phyloP scores from a whole-genome alignment of 2,329 filamentous ascomycete species.

The Proliferodiscus dingleyae region DNA sequence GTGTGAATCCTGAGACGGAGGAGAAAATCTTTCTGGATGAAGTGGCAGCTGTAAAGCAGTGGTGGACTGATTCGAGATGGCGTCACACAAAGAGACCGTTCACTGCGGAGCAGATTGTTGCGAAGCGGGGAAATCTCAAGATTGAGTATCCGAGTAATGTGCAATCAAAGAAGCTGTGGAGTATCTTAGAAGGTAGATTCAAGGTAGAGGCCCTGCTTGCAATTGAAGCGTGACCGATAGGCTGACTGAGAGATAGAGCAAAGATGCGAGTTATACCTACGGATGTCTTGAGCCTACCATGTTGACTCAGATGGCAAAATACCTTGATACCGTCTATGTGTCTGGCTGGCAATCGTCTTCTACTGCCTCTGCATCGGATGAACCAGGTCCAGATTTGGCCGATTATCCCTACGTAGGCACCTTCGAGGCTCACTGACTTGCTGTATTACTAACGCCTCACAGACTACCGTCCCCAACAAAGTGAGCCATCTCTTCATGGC shows the following conservation, averaged over 20 bases:
- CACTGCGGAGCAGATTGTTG: slow-evolving; percentile 93
- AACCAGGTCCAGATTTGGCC: slow-evolving; percentile 94
- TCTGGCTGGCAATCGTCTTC: slow-evolving; percentile 99
- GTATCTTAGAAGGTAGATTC: slow-evolving; percentile 81
- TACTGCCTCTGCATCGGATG: slow-evolving; percentile 88
- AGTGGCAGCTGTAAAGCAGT: slow-evolving; percentile 82
- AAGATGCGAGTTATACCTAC: slow-evolving; percentile 88
- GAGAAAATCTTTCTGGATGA: slow-evolving; percentile 61
- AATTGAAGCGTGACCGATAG: no score
- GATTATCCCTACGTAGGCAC: slow-evolving; percentile 83
- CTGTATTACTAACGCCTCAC: slow-evolving; percentile 3
- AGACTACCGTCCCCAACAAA: slow-evolving; percentile 98
- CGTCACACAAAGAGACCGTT: slow-evolving; percentile 87
- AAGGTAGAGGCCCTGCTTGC: slow-evolving; percentile 52
- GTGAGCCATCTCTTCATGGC: slow-evolving; percentile 97
- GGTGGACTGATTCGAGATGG: slow-evolving; percentile 94
- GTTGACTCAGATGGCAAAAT: slow-evolving; percentile 99
- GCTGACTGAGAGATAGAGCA: slow-evolving; percentile 48
- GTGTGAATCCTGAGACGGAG: slow-evolving; percentile 52
- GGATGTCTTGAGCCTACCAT: slow-evolving; percentile 97
- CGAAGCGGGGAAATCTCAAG: slow-evolving; percentile 86
- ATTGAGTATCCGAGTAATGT: slow-evolving; percentile 88
- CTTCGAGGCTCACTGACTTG: neutral
- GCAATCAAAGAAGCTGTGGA: slow-evolving; percentile 92
- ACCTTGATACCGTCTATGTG: slow-evolving; percentile 96